Base-by-base conservation (phyloP, 2,329 filamentous ascomycete species). In the Pochonia chlamydosporia region DNA sequence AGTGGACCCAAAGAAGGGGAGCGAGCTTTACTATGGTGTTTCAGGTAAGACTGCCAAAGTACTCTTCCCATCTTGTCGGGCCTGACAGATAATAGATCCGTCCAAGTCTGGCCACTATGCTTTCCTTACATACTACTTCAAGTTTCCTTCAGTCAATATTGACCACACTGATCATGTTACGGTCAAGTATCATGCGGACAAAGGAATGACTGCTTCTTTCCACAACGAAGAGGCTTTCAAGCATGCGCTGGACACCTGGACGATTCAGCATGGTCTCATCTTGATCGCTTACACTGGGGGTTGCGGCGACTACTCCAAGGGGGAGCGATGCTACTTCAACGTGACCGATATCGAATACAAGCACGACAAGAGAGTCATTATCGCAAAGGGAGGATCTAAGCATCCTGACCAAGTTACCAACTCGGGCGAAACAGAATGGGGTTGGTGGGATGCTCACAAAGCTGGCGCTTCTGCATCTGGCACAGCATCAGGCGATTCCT, bases 301-400 rank as follows among this genome's bases (percentile, higher is more conserved):
- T 23, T 63, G 62, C 40, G 57, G 57, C 9, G 56, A 53, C 40
- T 55, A 56, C n/a, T 46, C 46, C 10, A 50, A 52, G 8, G 56
- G 55, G 23, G 55, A 64, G 20, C 50, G 63, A 14, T 64, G 62
- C 54, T 65, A 57, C 43, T 64, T 63, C 48, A 49, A 56, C 16
- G 58, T 55, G 31, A 54, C 46, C 5, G 44, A 43, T 8, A 24
- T 63, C 3, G 46, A 50, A 1, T 49, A 54, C 21, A 42, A 58
- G 5, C 40, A 46, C 6, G 30, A 52, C 3, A 45, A 52, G 1
- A 46, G 53, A 1, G 44, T 44, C 2, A 47, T 60, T 21, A 24
- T 55, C 21, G 60, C 56, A 5, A 35, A 21, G 4, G 59, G 58
- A 26, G 49, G 46, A 23, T n/a, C 56, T 5, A 47, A 40, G 18